Conservation (phyloP, 1,284 basidiomycete genomes). For the Agaricales sp. region DNA sequence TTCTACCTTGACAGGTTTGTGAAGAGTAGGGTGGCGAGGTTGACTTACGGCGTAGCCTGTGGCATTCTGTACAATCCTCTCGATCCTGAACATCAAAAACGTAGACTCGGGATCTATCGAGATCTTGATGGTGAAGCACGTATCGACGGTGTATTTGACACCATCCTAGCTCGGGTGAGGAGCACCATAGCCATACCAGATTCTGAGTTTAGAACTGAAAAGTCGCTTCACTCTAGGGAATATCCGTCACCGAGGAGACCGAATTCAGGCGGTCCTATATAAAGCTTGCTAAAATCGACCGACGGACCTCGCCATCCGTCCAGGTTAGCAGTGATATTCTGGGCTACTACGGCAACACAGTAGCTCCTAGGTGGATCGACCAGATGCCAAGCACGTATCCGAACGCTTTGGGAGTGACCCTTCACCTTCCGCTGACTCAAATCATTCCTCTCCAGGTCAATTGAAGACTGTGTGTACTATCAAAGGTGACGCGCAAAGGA, state of each 20-base stretch:
- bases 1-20: conserved; percentile 29
- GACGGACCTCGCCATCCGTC: background rate
- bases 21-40: conserved; percentile 21
- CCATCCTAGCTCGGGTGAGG: too few species aligned
- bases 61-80: conserved; percentile 16
- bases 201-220: background rate
- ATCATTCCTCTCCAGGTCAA: background rate
- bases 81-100: conserved; percentile 19
- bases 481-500: background rate
- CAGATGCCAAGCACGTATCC: background rate
- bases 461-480: background rate
- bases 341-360: background rate
- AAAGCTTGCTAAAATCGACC: background rate
- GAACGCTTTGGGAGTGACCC: background rate
- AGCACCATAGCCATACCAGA: too few species aligned
- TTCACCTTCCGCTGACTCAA: background rate
- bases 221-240: background rate
- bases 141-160: too few species aligned
- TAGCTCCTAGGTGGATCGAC: background rate
- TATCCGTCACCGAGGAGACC: background rate
- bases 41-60: conserved; percentile 22
- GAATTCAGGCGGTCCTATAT: background rate
- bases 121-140: background rate
- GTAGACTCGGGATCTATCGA: background rate
- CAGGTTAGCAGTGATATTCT: background rate